Percentiles rank a stretch among this genome's conserved stretches.
These are phyloP conservation scores for Aspergillus sp. DNA, from an alignment of 2,329 filamentous ascomycete genomes.

Conservation along the genomic window DNA sequence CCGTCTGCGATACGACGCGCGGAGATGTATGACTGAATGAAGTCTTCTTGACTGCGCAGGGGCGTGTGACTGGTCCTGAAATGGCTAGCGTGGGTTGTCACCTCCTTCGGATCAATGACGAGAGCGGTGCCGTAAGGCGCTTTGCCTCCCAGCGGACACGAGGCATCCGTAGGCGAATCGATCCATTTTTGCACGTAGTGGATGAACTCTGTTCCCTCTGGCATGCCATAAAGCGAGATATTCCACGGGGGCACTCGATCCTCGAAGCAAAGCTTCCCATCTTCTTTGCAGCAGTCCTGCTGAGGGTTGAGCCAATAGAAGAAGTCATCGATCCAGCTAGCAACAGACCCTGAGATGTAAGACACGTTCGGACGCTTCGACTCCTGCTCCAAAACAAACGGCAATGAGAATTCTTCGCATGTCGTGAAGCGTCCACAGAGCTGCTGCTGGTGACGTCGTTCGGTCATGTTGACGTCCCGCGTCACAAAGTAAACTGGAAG, in stretches of 20 bases:
- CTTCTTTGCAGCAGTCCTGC: slow-evolving; percentile 66
- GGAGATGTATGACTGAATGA: slow-evolving; percentile 81
- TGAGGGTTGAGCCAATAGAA: slow-evolving; percentile 93
- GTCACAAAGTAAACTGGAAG: slow-evolving; percentile 96
- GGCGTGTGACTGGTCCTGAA: slow-evolving; percentile 88
- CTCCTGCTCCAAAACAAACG: slow-evolving; percentile 89
- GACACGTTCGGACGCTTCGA: slow-evolving; percentile 80
- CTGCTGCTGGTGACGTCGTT: slow-evolving; percentile 68
- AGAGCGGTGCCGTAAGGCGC: slow-evolving; percentile 81
- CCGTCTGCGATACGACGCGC: slow-evolving; percentile 79
- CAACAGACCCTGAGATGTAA: slow-evolving; percentile 78
- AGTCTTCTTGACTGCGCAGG: slow-evolving; percentile 78
- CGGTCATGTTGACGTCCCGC: slow-evolving; percentile 67
- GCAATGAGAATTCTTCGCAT: slow-evolving; percentile 72
- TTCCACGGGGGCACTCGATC: slow-evolving; percentile 77
- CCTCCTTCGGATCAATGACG: slow-evolving; percentile 60
- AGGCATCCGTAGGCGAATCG: slow-evolving; percentile 65
- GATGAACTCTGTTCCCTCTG: slow-evolving; percentile 83
- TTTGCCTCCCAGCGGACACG: slow-evolving; percentile 80
- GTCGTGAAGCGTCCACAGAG: slow-evolving; percentile 87
- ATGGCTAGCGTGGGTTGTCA: slow-evolving; percentile 71
- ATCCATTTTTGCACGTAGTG: slow-evolving; percentile 80
- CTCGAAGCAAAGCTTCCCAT: slow-evolving; percentile 67
- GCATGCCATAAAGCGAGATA: slow-evolving; percentile 81
- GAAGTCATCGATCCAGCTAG: slow-evolving; percentile 96